phyloP scores from a whole-genome alignment of 169 alveolate genomes.

The Cryptosporidium canis region DNA sequence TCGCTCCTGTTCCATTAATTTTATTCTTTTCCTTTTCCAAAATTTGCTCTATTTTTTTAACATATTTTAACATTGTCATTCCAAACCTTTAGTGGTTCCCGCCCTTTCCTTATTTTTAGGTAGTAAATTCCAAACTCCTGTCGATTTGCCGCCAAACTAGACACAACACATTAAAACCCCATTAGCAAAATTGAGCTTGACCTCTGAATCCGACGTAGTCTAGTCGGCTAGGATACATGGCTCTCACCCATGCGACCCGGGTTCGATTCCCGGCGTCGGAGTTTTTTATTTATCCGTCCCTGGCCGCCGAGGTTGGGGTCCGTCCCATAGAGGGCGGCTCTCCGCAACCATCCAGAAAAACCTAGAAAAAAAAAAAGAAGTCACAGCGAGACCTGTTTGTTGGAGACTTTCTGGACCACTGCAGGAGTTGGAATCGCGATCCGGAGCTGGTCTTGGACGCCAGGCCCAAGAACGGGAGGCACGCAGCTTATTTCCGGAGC shows the following conservation, averaged over 20 bases:
- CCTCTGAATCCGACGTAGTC: constrained; percentile 72
- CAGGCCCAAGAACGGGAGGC: too few species aligned
- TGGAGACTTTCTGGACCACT: too few species aligned
- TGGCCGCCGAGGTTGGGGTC: not conserved
- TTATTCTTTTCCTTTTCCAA: not conserved
- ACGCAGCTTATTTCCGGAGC: too few species aligned
- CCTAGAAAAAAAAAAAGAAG: not conserved
- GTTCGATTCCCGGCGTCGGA: constrained; percentile 76
- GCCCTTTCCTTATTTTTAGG: constrained; percentile 46
- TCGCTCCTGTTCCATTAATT: not conserved
- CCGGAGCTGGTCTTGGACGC: too few species aligned
- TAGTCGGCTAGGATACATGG: constrained; percentile 75
- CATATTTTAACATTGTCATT: constrained; percentile 20
- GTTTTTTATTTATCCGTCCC: constrained; percentile 1
- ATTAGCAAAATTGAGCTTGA: not conserved
- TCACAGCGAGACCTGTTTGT: not conserved
- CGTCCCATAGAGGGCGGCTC: not conserved
- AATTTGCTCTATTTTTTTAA: not conserved
- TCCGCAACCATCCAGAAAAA: not conserved
- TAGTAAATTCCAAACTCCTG: not conserved
- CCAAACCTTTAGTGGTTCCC: constrained; percentile 32
- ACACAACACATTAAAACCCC: not conserved
- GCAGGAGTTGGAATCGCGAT: too few species aligned
- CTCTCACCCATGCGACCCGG: constrained; percentile 76
- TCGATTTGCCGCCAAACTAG: constrained; percentile 34